Evolutionary conservation across 305 asterid genomes (phyloP).

Genomic region (Fraxinus latifolia): DNA sequence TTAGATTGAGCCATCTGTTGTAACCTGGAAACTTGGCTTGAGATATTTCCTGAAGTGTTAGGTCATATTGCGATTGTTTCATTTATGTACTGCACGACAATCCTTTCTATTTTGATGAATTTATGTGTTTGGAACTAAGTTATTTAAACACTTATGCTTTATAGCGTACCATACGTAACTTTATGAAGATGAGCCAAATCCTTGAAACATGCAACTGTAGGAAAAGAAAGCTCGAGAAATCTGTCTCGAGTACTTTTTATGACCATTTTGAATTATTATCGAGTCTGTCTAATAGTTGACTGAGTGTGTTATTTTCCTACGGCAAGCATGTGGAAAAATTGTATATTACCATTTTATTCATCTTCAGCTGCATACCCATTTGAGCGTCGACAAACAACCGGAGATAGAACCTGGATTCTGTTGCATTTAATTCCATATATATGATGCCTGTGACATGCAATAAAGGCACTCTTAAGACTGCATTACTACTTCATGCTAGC

Average conservation of each 20-base stretch:
- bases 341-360: neutral
- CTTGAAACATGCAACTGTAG: neutral
- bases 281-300: neutral
- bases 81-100: neutral
- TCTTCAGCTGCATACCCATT: neutral
- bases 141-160: neutral
- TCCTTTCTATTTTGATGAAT: neutral
- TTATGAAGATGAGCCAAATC: neutral
- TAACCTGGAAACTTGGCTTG: neutral
- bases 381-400: neutral
- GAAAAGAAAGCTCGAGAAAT: neutral
- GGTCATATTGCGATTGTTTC: neutral
- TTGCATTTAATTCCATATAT: neutral
- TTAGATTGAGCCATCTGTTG: neutral
- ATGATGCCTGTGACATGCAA: neutral
- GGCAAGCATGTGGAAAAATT: neutral
- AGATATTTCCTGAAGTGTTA: neutral
- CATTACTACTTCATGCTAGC: neutral
- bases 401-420: neutral
- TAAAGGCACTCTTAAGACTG: neutral
- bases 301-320: neutral
- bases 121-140: neutral
- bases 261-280: neutral
- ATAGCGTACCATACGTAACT: neutral
- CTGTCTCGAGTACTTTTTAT: neutral